Evolutionary conservation across 2,329 filamentous ascomycete species (phyloP).

Genomic region (Ophiostoma sp.): DNA sequence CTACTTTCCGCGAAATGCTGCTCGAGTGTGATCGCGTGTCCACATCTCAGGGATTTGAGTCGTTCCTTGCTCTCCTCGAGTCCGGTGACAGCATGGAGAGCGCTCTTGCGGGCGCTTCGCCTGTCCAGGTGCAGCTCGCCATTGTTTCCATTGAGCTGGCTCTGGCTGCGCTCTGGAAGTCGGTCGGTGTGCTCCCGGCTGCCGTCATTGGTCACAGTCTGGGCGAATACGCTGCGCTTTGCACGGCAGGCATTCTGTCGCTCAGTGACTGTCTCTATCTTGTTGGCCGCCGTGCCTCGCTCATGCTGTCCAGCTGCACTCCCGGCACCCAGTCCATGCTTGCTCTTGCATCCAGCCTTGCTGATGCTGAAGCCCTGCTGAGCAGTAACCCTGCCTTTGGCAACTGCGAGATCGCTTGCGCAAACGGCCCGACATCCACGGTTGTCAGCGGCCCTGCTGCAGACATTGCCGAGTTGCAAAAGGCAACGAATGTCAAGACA

Average conservation of each 20-base stretch:
- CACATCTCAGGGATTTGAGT: constrained; percentile 48
- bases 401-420: constrained; percentile 54
- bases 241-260: constrained; percentile 66
- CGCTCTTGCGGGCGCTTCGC: constrained; percentile 43
- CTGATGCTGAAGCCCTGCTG: constrained; percentile 49
- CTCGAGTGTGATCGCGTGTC: constrained; percentile 53
- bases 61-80: constrained; percentile 47
- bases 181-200: constrained; percentile 52
- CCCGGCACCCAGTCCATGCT: constrained; percentile 59
- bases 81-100: constrained; percentile 38
- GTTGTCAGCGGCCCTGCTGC: constrained; percentile 54
- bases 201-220: constrained; percentile 59
- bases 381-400: constrained; percentile 36
- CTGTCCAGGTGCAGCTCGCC: constrained; percentile 50
- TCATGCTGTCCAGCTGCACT: constrained; percentile 62
- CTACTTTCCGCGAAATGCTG: constrained; percentile 48
- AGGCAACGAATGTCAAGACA: constrained; percentile 38
- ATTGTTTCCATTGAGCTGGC: constrained; percentile 55
- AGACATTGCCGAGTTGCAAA: constrained; percentile 43
- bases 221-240: constrained; percentile 68
- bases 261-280: constrained; percentile 66
- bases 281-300: constrained; percentile 61
- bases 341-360: constrained; percentile 44
- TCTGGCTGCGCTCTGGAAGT: constrained; percentile 50
- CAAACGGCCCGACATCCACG: constrained; percentile 69